A percentile compares a stretch with the other conserved stretches of the same genome.
Evolutionary conservation across 1,284 basidiomycete species (phyloP).

Genomic region (Vanrija humicola): DNA sequence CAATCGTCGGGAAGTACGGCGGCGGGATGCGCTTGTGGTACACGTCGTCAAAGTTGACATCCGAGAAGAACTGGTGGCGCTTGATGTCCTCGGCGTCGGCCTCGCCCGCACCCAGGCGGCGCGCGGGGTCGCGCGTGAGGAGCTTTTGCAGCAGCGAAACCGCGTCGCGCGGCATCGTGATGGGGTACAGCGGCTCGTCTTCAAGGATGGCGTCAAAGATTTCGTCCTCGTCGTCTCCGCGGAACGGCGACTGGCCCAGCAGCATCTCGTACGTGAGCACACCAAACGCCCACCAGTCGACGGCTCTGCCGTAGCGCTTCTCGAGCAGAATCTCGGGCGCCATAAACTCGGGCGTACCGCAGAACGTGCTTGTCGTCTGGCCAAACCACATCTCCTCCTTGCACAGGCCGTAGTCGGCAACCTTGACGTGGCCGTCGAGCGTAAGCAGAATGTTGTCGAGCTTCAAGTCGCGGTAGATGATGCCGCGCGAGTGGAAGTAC

Average conservation of each 20-base stretch:
- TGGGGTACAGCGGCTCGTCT: slow-evolving; percentile 96
- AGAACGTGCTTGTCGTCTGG: slow-evolving; percentile 97
- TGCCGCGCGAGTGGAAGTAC: slow-evolving; percentile 97
- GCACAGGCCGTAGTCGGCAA: slow-evolving; percentile 98
- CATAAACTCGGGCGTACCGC: slow-evolving; percentile 99
- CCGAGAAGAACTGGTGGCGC: slow-evolving; percentile 95
- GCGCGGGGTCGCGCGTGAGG: slow-evolving; percentile 85
- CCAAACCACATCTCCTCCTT: slow-evolving; percentile 99
- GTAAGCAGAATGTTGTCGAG: slow-evolving; percentile 97
- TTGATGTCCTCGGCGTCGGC: slow-evolving; percentile 97
- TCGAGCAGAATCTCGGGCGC: slow-evolving; percentile 99
- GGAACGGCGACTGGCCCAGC: slow-evolving; percentile 96
- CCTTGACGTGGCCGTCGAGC: slow-evolving; percentile 95
- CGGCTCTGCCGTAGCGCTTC: slow-evolving; percentile 95
- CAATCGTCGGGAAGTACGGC: slow-evolving; percentile 91
- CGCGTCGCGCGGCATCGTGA: slow-evolving; percentile 98
- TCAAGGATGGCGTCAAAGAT: slow-evolving; percentile 99
- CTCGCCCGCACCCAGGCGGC: slow-evolving; percentile 90
- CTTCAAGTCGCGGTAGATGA: slow-evolving; percentile 92
- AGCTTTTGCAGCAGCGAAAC: slow-evolving; percentile 95
- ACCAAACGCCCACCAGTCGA: slow-evolving; percentile 99
- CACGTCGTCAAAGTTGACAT: slow-evolving; percentile 94
- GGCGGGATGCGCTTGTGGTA: slow-evolving; percentile 93
- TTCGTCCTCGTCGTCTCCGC: slow-evolving; percentile 98
- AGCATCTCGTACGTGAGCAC: slow-evolving; percentile 99